Conservation (phyloP, 495 filamentous ascomycete genomes). For the Sphaerosporella brunnea region DNA sequence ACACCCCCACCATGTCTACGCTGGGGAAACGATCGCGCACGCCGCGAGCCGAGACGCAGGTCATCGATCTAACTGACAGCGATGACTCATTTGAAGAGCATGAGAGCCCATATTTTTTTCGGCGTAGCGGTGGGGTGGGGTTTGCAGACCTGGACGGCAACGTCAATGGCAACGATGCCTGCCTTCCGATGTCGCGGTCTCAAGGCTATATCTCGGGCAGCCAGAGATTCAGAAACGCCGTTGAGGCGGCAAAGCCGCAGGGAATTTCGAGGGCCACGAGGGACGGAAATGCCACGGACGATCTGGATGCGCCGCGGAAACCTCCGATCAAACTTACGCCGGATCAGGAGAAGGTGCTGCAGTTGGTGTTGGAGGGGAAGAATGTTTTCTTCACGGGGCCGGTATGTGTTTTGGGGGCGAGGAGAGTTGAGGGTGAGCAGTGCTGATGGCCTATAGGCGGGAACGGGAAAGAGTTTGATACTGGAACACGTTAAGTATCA, state of each 20-base stretch:
- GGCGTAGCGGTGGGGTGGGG: too few species aligned
- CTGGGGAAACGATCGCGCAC: neutral
- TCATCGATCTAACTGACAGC: too few species aligned
- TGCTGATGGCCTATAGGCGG: too few species aligned
- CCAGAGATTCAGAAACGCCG: neutral
- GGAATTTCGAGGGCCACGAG: neutral
- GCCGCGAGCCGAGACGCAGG: neutral
- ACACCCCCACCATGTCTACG: neutral
- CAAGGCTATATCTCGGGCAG: neutral
- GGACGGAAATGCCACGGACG: neutral
- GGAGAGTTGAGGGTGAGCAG: too few species aligned
- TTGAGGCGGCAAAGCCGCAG: neutral
- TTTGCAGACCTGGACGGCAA: neutral
- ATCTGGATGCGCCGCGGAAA: neutral
- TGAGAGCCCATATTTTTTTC: too few species aligned
- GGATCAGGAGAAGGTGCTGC: constrained; percentile 14
- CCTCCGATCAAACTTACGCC: neutral
- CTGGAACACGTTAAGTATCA: constrained; percentile 16
- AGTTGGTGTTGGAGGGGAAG: constrained; percentile 10
- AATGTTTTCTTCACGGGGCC: constrained; percentile 24
- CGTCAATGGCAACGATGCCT: neutral
- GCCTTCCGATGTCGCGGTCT: neutral
- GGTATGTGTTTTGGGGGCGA: too few species aligned
- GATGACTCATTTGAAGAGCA: too few species aligned
- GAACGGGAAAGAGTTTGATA: constrained; percentile 21